Conservation (phyloP, 2,329 filamentous ascomycete genomes). For the Cryoendolithus antarcticus region DNA sequence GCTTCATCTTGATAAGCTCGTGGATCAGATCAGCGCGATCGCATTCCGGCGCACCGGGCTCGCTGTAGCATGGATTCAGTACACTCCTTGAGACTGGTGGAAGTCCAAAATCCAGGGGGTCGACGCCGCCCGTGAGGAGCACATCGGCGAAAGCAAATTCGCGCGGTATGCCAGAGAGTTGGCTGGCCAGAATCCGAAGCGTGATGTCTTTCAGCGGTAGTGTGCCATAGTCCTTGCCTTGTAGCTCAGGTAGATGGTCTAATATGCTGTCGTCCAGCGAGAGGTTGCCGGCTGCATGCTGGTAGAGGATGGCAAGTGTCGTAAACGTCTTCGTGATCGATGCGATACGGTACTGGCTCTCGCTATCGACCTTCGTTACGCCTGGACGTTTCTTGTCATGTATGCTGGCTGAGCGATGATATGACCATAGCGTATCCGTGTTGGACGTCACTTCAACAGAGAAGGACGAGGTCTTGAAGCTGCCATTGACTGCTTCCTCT, state of each 20-base stretch:
- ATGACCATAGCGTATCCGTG: slow-evolving; percentile 26
- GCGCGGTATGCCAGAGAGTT: slow-evolving; percentile 29
- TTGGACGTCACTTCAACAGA: slow-evolving; percentile 30
- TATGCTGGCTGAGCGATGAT: slow-evolving; percentile 26
- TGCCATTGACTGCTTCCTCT: slow-evolving; percentile 13
- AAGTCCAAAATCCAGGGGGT: slow-evolving; percentile 20
- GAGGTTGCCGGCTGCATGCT: slow-evolving; percentile 40
- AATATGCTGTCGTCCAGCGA: slow-evolving; percentile 35
- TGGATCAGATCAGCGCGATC: slow-evolving; percentile 22
- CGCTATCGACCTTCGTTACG: slow-evolving; percentile 23
- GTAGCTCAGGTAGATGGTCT: slow-evolving; percentile 36
- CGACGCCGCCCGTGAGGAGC: not conserved
- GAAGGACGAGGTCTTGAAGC: slow-evolving; percentile 24
- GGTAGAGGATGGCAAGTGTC: slow-evolving; percentile 40
- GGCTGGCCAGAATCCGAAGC: slow-evolving; percentile 29
- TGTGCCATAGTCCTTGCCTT: slow-evolving; percentile 24
- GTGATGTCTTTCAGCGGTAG: slow-evolving; percentile 33
- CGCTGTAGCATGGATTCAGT: slow-evolving; percentile 25
- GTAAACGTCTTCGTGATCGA: slow-evolving; percentile 35
- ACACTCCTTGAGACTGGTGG: slow-evolving; percentile 23
- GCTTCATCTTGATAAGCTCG: slow-evolving; percentile 19
- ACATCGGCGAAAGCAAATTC: slow-evolving; percentile 19
- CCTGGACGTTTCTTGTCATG: slow-evolving; percentile 26
- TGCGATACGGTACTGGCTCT: slow-evolving; percentile 29
- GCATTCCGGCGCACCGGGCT: slow-evolving; percentile 22